phyloP scores from a whole-genome alignment of 2,329 filamentous ascomycete genomes.

The Sporothrix brunneoviolacea region DNA sequence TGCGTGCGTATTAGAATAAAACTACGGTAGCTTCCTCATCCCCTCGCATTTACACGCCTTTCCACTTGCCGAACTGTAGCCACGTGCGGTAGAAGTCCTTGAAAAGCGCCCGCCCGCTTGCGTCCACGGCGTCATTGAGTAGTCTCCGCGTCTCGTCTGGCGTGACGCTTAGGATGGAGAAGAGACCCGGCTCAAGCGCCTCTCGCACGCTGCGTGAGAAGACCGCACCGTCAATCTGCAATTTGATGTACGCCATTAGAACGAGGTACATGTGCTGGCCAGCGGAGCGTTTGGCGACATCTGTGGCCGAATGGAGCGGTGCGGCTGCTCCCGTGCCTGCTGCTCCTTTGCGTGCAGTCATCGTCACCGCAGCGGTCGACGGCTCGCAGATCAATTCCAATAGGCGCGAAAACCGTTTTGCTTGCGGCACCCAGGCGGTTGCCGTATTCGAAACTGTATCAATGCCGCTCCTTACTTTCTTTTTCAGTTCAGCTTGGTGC shows the following conservation, averaged over 20 bases:
- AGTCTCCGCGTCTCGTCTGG: constrained; percentile 47
- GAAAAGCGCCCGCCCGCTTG: constrained; percentile 52
- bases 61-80: constrained; percentile 59
- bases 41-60: constrained; percentile 38
- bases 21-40: no score
- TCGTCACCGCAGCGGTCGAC: constrained; percentile 47
- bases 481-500: constrained; percentile 22
- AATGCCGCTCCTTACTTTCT: constrained; percentile 19
- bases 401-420: constrained; percentile 34
- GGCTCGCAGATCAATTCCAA: constrained; percentile 42
- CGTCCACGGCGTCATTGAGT: constrained; percentile 54
- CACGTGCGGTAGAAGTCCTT: constrained; percentile 53
- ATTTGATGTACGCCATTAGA: constrained; percentile 52
- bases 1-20: no score
- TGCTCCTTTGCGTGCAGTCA: not conserved
- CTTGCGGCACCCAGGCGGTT: constrained; percentile 36
- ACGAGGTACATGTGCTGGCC: constrained; percentile 57
- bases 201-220: constrained; percentile 46
- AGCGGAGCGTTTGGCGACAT: constrained; percentile 54
- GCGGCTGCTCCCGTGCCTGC: not conserved
- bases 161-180: constrained; percentile 53
- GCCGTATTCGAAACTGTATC: constrained; percentile 15
- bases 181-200: constrained; percentile 51
- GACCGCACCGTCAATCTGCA: constrained; percentile 47
- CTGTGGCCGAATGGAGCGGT: constrained; percentile 51